These are phyloP conservation scores for Calocera cornea DNA, from an alignment of 768 basidiomycete species.

Conservation along the genomic window DNA sequence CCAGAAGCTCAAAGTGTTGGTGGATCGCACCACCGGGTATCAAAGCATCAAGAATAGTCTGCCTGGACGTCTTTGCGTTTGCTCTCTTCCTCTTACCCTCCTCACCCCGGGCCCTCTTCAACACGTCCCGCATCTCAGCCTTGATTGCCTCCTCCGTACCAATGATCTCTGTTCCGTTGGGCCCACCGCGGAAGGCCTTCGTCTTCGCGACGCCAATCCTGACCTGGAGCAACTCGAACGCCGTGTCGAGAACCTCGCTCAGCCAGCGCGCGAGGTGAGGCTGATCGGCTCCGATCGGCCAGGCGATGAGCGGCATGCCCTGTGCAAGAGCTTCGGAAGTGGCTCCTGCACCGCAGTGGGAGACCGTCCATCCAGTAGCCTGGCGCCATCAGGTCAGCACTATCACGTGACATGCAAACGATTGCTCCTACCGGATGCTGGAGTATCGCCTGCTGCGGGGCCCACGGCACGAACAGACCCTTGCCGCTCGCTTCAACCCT, in stretches of 20 bases:
- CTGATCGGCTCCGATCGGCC: constrained; percentile 21
- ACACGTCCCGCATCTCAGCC: constrained; percentile 14
- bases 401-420: not conserved
- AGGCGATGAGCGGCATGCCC: constrained; percentile 20
- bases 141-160: constrained; percentile 18
- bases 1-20: not conserved
- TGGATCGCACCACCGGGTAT: not conserved
- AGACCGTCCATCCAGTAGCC: not conserved
- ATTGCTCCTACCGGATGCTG: not conserved
- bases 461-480: constrained; percentile 1
- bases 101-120: constrained; percentile 15
- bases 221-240: constrained; percentile 17
- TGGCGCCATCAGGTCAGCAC: not conserved
- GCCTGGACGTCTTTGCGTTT: constrained; percentile 12
- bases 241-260: constrained; percentile 11
- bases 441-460: constrained; percentile 2
- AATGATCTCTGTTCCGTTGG: not conserved
- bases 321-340: constrained; percentile 16
- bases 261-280: constrained; percentile 17
- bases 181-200: constrained; percentile 16
- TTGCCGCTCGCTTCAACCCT: constrained; percentile 12
- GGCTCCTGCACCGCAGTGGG: constrained; percentile 18
- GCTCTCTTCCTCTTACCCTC: constrained; percentile 19
- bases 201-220: constrained; percentile 13
- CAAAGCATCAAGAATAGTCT: not conserved